phyloP scores from a whole-genome alignment of 352 stramenopile genomes.

The Phytophthora melonis region DNA sequence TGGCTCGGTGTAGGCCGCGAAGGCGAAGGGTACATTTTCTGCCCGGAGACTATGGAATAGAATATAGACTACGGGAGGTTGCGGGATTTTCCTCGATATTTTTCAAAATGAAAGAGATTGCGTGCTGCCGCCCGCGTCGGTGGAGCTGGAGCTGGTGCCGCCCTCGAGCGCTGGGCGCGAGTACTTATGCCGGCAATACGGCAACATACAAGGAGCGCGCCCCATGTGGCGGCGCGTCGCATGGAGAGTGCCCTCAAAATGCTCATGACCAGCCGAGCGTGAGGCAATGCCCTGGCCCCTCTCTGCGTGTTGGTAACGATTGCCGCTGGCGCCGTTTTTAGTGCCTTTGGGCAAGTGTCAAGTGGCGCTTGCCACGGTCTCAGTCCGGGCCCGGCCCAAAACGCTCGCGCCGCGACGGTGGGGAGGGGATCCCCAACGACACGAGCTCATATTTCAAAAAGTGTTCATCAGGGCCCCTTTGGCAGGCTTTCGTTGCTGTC shows the following conservation, averaged over 20 bases:
- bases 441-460: background rate
- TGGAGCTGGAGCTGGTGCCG: background rate
- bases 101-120: background rate
- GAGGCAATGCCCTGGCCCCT: background rate
- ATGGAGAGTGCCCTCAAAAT: background rate
- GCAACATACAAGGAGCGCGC: background rate
- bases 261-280: background rate
- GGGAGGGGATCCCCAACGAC: too few relatives aligned
- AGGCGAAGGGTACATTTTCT: conserved; percentile 31
- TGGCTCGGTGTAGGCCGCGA: conserved; percentile 35
- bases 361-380: background rate
- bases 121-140: background rate
- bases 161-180: too few relatives aligned
- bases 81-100: background rate
- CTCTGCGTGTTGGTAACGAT: background rate
- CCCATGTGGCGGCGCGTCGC: background rate
- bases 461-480: background rate
- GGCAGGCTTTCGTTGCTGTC: too few relatives aligned
- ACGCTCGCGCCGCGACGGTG: too few relatives aligned
- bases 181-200: background rate
- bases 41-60: background rate
- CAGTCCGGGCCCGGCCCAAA: background rate
- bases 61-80: background rate
- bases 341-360: background rate
- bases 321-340: background rate